Base-by-base conservation (phyloP, 441 rosid species). In the Dalechampia spathulata region DNA sequence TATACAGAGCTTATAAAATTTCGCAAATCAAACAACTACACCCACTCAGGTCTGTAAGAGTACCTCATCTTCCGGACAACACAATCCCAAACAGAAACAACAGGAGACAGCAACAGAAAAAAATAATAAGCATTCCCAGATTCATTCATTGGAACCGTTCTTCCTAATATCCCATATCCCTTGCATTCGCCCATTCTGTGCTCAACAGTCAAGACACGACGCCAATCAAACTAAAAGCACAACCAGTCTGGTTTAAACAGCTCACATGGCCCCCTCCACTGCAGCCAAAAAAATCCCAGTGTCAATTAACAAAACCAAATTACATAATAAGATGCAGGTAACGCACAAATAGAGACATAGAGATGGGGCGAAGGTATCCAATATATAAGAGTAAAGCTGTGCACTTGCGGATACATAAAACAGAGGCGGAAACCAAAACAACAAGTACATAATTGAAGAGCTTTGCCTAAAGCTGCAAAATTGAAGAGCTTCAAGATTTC, bases 21-120 rank as follows among this genome's bases (percentile, higher is more conserved):
- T 56, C 53, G 30, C 45, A 59, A 42, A n/a, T n/a, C n/a, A n/a
- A n/a, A n/a, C n/a, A n/a, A 63, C 93, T 92, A 89, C 97, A 92
- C 92, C 94, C 94, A 92, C 90, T 92, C 99, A 17, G 97, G 99
- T 78, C 83, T 80, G 85, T 65, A 83, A 68, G 97, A 86, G 52
- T 92, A 86, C 85, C 94, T 86, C 96, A 86, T 92, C 47, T 83
- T 86, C 59, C 96, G 90, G 45, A 92, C 93, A 69, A 77, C 71
- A 68, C 99, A 92, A 73, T 86, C 97, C 99, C 99, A 92, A 70
- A 83, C 78, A 65, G 99, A 92, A 63, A 92, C 90, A 64, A 85
- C 81, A 11, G 99, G 97, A 65, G 90, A 89, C 72, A 90, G 62
- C 65, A 75, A 57, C 60, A 92, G 90, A 39, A 87, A 70, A 63